Evolutionary conservation across 2,329 filamentous ascomycete species (phyloP), one percentile per base, ranked within the genome.

Genomic region (Colletotrichum sp.): DNA sequence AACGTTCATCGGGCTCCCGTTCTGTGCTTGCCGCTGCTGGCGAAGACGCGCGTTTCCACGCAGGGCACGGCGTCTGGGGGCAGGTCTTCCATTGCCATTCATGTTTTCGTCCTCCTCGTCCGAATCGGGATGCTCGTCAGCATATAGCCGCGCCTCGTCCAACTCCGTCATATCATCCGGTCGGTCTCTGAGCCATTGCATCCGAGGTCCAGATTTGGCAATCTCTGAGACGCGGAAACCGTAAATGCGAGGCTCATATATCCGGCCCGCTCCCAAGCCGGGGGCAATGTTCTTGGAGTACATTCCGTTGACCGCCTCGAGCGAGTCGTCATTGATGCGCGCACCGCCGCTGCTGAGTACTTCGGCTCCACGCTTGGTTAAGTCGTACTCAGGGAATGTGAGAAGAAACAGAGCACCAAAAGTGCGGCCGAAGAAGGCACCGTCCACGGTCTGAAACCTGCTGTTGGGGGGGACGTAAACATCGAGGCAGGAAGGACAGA

Each of bases 391-490:
- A 44, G 97, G 96, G 85, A 99, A 99, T 52, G 96, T 99, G 89
- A 99, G 96, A 84, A 99, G 95, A 88, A 99, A 99, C 76, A 99
- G 92, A 62, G 96, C 96, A 77, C 96, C 96, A 84, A 99, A 99
- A 0, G 97, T 99, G 70, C 97, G 96, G 64, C 97, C 97, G 82
- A 99, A 99, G 88, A 99, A 99, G 63, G 97, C 97, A 69, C 97
- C 97, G 80, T 99, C 97, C 39, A 99, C 97, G 4, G 95, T 96
- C 86, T 99, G 97, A 84, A 99, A 99, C 24, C 97, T 93, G 82
- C 95, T 98, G 88, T 99, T 99, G 55, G 97, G 97, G 5, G 97
- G 97, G 0, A 97, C 97, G 85, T 99, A 99, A 81, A 99, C 95
- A 83, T 99, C 97, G 79, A 98, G 92, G 86, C 97, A 99, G 77